Conservation (phyloP, 768 basidiomycete species). For the Panaeolus papilionaceus region DNA sequence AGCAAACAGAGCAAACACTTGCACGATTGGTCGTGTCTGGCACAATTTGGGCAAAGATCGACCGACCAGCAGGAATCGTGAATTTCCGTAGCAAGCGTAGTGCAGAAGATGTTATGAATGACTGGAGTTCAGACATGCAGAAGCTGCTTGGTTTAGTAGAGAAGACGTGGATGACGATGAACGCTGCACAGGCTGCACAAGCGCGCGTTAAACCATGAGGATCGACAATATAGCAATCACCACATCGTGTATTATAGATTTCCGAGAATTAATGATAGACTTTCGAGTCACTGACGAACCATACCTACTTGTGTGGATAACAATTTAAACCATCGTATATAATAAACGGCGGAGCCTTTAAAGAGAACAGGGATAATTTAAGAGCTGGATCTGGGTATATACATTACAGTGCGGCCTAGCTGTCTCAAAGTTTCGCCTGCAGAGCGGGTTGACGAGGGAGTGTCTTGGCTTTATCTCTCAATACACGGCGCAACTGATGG, state of each 20-base stretch:
- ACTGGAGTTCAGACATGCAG: constrained; percentile 97
- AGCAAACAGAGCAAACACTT: constrained; percentile 88
- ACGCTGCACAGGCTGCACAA: constrained; percentile 87
- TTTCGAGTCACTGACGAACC: too few relatives aligned
- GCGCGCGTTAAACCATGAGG: constrained; percentile 55
- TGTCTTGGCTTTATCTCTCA: constrained; percentile 55
- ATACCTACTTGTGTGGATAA: too few relatives aligned
- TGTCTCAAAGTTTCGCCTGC: constrained; percentile 3
- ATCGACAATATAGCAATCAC: constrained; percentile 18
- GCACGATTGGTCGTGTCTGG: constrained; percentile 91
- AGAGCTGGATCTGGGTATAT: too few relatives aligned
- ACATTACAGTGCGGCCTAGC: too few relatives aligned
- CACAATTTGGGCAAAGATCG: constrained; percentile 92
- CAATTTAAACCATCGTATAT: too few relatives aligned
- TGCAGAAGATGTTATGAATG: constrained; percentile 95
- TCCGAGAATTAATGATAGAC: neutral
- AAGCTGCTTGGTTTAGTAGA: constrained; percentile 90
- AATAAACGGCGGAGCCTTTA: too few relatives aligned
- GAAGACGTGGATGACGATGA: constrained; percentile 99
- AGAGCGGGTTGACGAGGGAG: constrained; percentile 14
- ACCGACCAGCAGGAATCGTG: constrained; percentile 89
- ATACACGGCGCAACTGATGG: constrained; percentile 51
- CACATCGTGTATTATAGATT: constrained; percentile 27
- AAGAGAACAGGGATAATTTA: too few relatives aligned
- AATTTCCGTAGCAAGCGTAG: constrained; percentile 84